A percentile compares a stretch with the other conserved stretches of the same genome.
phyloP scores from a whole-genome alignment of 352 stramenopile genomes.

The Blastocystis sp. region DNA sequence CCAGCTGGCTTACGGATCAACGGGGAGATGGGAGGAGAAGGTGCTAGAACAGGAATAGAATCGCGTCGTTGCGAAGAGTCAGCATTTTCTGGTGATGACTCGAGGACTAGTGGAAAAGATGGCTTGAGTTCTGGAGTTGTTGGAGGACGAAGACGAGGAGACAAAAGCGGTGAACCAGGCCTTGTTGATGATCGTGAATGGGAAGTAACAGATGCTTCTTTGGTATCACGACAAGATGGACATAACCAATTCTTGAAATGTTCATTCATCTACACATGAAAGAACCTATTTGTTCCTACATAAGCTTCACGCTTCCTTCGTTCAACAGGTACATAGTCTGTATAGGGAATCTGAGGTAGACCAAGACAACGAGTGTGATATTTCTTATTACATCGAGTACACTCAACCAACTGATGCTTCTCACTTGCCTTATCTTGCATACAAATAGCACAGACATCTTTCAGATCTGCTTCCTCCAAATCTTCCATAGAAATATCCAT shows the following conservation, averaged over 20 bases:
- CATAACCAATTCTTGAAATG: slow-evolving; percentile 49
- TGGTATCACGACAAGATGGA: background rate
- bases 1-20: background rate
- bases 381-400: slow-evolving; percentile 34
- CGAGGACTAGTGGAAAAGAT: background rate
- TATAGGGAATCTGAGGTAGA: slow-evolving; percentile 24
- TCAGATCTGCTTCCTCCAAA: background rate
- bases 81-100: background rate
- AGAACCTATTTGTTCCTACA: background rate
- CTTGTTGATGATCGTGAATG: background rate
- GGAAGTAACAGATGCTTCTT: background rate
- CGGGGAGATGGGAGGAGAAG: background rate
- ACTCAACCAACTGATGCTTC: slow-evolving; percentile 23
- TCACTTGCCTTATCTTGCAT: slow-evolving; percentile 37
- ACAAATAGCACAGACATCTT: slow-evolving; percentile 35
- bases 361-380: slow-evolving; percentile 35
- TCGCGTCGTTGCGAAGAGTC: background rate
- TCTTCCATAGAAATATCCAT: slow-evolving; percentile 40
- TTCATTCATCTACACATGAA: slow-evolving; percentile 7
- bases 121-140: background rate
- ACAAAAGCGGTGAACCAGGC: background rate
- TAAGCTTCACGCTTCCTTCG: slow-evolving; percentile 15
- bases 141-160: background rate
- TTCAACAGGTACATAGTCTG: background rate
- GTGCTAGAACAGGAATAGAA: background rate